A percentile compares a stretch with the other conserved stretches of the same genome.
Conservation (phyloP, 2,329 filamentous ascomycete genomes). For the Zymoseptoria brevis region DNA sequence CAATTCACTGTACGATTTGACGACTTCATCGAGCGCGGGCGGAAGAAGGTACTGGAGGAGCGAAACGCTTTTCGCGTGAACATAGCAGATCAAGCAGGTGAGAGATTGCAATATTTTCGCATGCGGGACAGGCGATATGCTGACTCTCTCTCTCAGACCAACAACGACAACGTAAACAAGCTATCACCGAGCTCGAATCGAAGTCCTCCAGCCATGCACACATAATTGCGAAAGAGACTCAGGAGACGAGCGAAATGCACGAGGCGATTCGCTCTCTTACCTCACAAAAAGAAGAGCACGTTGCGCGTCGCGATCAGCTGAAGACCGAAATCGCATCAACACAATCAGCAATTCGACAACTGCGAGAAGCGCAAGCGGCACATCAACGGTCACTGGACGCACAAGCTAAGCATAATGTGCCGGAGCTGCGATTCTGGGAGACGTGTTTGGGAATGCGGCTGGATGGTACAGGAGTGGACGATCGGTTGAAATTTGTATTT, state of each 20-base stretch:
- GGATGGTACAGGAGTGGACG: conserved; percentile 65
- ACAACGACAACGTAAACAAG: conserved; percentile 78
- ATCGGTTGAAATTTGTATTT: conserved; percentile 84
- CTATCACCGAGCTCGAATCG: conserved; percentile 73
- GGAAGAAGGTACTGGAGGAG: conserved; percentile 84
- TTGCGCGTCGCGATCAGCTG: conserved; percentile 48
- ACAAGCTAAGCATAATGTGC: conserved; percentile 80
- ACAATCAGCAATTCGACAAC: conserved; percentile 61
- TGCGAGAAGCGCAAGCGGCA: conserved; percentile 62
- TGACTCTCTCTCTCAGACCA: conserved; percentile 56
- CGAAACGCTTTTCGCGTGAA: conserved; percentile 90
- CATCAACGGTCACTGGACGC: conserved; percentile 69
- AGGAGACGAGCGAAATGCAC: conserved; percentile 61
- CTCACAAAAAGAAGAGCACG: conserved; percentile 48
- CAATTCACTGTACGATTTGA: conserved; percentile 89
- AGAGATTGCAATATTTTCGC: conserved; percentile 16
- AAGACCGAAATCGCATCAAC: conserved; percentile 54
- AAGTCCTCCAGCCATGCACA: conserved; percentile 65
- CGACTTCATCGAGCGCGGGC: conserved; percentile 82
- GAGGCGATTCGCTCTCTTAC: conserved; percentile 50
- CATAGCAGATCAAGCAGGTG: conserved; percentile 83
- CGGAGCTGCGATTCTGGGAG: conserved; percentile 94
- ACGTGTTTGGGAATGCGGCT: conserved; percentile 81
- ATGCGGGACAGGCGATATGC: background rate
- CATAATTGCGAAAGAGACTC: conserved; percentile 66